Evolutionary conservation across 1,139 yeast genomes (phyloP).

Genomic region (Magnusiomyces fungicola): DNA sequence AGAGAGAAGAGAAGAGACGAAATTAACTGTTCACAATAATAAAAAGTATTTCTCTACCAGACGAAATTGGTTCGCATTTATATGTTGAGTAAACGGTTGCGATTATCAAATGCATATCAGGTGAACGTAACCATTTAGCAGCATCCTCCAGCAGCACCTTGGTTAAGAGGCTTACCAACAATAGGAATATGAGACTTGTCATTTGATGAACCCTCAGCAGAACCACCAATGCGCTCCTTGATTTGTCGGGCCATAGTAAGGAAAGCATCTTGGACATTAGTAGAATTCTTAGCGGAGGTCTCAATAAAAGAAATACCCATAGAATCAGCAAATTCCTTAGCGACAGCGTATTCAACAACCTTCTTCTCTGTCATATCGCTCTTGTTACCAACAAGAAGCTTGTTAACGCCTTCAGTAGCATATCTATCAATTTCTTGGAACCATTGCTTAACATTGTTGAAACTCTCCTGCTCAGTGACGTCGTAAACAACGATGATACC

Average conservation of each 20-base stretch:
- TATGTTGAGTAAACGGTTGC: no score
- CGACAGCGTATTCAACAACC: constrained; percentile 92
- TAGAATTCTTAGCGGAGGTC: constrained; percentile 91
- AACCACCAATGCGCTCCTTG: constrained; percentile 88
- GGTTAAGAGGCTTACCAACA: constrained; percentile 79
- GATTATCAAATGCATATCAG: no score
- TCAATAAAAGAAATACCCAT: constrained; percentile 93
- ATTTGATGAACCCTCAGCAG: constrained; percentile 43
- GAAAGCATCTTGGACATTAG: constrained; percentile 97
- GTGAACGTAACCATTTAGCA: no score
- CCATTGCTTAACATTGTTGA: constrained; percentile 98
- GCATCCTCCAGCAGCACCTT: constrained; percentile 63
- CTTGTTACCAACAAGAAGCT: constrained; percentile 92
- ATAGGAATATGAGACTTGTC: constrained; percentile 74
- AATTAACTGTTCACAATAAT: no score
- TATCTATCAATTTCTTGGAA: constrained; percentile 96
- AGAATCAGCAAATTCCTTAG: constrained; percentile 96
- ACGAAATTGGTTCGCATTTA: no score
- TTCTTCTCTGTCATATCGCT: constrained; percentile 91
- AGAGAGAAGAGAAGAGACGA: no score
- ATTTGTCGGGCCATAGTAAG: constrained; percentile 98
- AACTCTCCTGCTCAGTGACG: constrained; percentile 96
- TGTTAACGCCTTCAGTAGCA: constrained; percentile 96
- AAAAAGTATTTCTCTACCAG: no score
- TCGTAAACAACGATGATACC: constrained; percentile 97